These are phyloP conservation scores for Geoglossum glabrum DNA, from an alignment of 495 filamentous ascomycete species.

Conservation along the genomic window DNA sequence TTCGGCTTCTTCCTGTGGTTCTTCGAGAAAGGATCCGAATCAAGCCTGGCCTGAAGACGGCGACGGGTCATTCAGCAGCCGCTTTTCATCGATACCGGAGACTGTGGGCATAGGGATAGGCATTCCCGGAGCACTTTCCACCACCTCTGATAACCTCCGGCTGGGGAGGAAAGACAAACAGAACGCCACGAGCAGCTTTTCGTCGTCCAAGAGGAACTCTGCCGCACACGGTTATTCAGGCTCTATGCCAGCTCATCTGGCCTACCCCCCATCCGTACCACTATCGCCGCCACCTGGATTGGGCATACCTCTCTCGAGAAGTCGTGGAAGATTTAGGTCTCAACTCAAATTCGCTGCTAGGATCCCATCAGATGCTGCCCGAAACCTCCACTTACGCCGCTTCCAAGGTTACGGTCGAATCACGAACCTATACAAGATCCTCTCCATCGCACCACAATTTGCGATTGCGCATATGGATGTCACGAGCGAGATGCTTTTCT, in stretches of 20 bases:
- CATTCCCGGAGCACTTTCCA: neutral
- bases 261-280: neutral
- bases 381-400: neutral
- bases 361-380: neutral
- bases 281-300: neutral
- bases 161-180: neutral
- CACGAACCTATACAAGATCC: neutral
- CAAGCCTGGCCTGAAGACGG: neutral
- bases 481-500: neutral
- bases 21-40: neutral
- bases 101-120: neutral
- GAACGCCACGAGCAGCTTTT: neutral
- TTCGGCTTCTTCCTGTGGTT: neutral
- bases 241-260: neutral
- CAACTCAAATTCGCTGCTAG: neutral
- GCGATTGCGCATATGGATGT: neutral
- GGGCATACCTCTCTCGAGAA: neutral
- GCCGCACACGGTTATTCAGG: neutral
- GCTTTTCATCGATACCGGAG: neutral
- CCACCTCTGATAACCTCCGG: neutral
- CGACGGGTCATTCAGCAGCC: neutral
- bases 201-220: neutral
- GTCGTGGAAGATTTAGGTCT: neutral
- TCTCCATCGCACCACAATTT: neutral
- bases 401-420: neutral